These are phyloP conservation scores for Ceratobasidium papillatum DNA, from an alignment of 1,284 basidiomycete species.

Conservation along the genomic window DNA sequence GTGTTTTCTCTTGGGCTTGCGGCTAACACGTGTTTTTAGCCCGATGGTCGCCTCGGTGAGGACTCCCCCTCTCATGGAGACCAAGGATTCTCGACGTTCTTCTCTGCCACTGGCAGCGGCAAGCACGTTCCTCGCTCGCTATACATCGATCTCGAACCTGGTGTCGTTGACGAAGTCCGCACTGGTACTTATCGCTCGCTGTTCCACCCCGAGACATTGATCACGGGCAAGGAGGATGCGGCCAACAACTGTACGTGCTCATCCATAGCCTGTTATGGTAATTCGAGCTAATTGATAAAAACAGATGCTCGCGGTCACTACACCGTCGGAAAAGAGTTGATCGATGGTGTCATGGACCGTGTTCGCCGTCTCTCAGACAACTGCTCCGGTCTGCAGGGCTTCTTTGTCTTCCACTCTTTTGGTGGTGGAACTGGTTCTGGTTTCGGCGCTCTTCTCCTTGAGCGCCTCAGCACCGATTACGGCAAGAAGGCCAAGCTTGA, in stretches of 20 bases:
- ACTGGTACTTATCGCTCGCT: constrained; percentile 92
- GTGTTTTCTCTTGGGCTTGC: neutral
- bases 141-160: constrained; percentile 96
- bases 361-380: constrained; percentile 90
- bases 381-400: constrained; percentile 97
- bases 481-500: constrained; percentile 99
- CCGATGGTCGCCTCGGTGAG: constrained; percentile 88
- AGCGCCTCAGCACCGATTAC: constrained; percentile 95
- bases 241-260: constrained; percentile 91
- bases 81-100: constrained; percentile 96
- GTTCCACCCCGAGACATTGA: constrained; percentile 99
- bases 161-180: constrained; percentile 95
- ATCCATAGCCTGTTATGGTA: constrained; percentile 35
- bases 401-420: constrained; percentile 99
- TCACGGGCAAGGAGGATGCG: constrained; percentile 98
- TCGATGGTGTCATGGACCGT: constrained; percentile 90
- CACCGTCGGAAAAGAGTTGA: constrained; percentile 94
- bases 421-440: constrained; percentile 99
- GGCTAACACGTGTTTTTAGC: constrained; percentile 58
- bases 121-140: constrained; percentile 98
- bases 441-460: constrained; percentile 96
- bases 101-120: constrained; percentile 80
- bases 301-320: constrained; percentile 98
- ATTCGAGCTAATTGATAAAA: constrained; percentile 41
- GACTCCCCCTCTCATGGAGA: constrained; percentile 78